A percentile compares a stretch with the other conserved stretches of the same genome.
phyloP scores from a whole-genome alignment of 2,329 filamentous ascomycete genomes.

The Pseudogymnoascus sp. region DNA sequence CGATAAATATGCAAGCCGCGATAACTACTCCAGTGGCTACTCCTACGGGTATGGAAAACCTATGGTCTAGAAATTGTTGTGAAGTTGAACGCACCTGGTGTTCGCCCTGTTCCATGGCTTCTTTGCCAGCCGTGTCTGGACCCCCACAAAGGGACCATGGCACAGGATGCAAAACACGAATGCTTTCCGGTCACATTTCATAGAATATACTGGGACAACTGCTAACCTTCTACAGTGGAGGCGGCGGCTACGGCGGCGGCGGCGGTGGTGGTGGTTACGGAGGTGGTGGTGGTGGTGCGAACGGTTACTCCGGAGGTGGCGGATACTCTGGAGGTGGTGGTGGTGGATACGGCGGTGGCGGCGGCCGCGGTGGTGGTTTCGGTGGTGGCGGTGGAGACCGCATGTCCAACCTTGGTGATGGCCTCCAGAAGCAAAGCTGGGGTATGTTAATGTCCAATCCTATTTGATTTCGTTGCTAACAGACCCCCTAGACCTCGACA shows the following conservation, averaged over 20 bases:
- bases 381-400: conserved; percentile 79
- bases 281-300: conserved; percentile 31
- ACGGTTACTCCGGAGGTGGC: conserved; percentile 30
- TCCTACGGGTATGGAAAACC: conserved; percentile 40
- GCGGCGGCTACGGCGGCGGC: conserved; percentile 41
- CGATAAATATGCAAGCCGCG: conserved; percentile 40
- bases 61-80: conserved; percentile 31
- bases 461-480: conserved; percentile 9
- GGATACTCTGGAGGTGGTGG: conserved; percentile 23
- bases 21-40: conserved; percentile 41
- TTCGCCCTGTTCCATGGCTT: not conserved
- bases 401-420: conserved; percentile 85
- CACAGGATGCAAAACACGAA: conserved; percentile 17
- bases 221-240: conserved; percentile 41
- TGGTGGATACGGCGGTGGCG: conserved; percentile 32
- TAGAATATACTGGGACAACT: conserved; percentile 11
- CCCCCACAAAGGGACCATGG: not conserved
- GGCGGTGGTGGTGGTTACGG: conserved; percentile 29
- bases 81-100: conserved; percentile 23
- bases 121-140: conserved; percentile 1
- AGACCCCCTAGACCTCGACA: conserved; percentile 53
- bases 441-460: conserved; percentile 47
- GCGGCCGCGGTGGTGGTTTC: conserved; percentile 45
- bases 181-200: conserved; percentile 16
- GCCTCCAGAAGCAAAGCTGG: conserved; percentile 82